These are phyloP conservation scores for Cercospora sesami DNA, from an alignment of 2,329 filamentous ascomycete species.

Conservation along the genomic window DNA sequence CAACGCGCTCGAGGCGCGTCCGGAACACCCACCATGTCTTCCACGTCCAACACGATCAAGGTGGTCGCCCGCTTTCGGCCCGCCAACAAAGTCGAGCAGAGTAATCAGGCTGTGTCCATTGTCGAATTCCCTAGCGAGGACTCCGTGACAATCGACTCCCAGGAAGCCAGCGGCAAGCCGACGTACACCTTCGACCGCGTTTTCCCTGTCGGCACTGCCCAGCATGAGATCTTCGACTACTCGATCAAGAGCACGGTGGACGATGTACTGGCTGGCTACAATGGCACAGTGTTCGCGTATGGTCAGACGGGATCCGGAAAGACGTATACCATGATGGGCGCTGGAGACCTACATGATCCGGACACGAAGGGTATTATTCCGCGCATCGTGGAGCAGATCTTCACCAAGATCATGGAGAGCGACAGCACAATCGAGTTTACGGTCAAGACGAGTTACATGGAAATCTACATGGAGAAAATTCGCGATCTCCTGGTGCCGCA, in stretches of 20 bases:
- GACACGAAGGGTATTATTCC: constrained; percentile 91
- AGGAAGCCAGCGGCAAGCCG: constrained; percentile 61
- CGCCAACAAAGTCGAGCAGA: constrained; percentile 91
- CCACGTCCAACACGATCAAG: constrained; percentile 46
- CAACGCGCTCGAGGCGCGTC: constrained; percentile 8
- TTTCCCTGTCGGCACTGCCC: constrained; percentile 88
- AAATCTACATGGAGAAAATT: constrained; percentile 99
- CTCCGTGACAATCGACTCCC: constrained; percentile 84
- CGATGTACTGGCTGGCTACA: constrained; percentile 98
- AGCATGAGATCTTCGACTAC: constrained; percentile 95
- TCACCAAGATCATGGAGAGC: constrained; percentile 88
- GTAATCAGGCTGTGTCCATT: constrained; percentile 86
- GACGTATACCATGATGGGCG: constrained; percentile 98
- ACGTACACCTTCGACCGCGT: constrained; percentile 98
- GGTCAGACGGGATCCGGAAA: constrained; percentile 98
- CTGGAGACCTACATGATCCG: constrained; percentile 81
- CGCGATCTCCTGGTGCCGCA: constrained; percentile 87
- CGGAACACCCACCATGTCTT: constrained; percentile 30
- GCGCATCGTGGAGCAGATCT: constrained; percentile 95
- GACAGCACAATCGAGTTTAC: constrained; percentile 96
- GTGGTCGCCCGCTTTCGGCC: constrained; percentile 97
- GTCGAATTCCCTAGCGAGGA: constrained; percentile 86
- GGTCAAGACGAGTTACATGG: constrained; percentile 98
- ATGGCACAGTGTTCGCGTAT: constrained; percentile 97
- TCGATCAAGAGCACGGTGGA: constrained; percentile 95